Evolutionary conservation across 257 asterid genomes (phyloP).

Genomic region (Hygrophila difformis): DNA sequence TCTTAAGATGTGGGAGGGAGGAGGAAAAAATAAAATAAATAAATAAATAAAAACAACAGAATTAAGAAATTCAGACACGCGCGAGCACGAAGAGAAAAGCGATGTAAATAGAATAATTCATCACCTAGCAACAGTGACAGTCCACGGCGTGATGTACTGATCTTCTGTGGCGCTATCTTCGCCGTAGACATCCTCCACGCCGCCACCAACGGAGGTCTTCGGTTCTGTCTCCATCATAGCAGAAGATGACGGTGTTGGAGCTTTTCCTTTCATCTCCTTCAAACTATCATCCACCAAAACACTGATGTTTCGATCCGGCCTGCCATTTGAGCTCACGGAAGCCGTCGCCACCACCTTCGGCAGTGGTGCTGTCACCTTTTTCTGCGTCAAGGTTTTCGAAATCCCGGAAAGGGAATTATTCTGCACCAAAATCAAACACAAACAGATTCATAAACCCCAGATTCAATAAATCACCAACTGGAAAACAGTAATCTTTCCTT

Average conservation of each 20-base stretch:
- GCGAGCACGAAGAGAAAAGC: not conserved
- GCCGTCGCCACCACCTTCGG: not conserved
- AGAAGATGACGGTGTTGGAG: constrained; percentile 15
- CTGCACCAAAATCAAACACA: not conserved
- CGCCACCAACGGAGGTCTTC: constrained; percentile 45
- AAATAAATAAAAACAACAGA: no score
- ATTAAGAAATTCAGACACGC: constrained; percentile 4
- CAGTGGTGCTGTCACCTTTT: not conserved
- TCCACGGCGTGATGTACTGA: constrained; percentile 67
- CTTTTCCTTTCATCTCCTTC: constrained; percentile 1
- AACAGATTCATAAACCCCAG: not conserved
- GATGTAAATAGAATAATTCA: not conserved
- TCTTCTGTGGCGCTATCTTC: constrained; percentile 83
- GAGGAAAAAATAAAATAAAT: no score
- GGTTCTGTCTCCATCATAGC: constrained; percentile 23
- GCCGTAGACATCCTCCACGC: constrained; percentile 68
- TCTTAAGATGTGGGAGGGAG: no score
- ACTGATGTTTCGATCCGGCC: not conserved
- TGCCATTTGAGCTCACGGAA: not conserved
- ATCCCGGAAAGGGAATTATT: not conserved
- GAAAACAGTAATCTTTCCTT: not conserved
- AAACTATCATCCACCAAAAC: constrained; percentile 1
- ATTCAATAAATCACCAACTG: not conserved
- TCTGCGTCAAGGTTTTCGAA: not conserved
- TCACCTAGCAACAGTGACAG: constrained; percentile 68